These are phyloP conservation scores for Neoarthrinium moseri DNA, from an alignment of 2,329 filamentous ascomycete genomes.

Conservation along the genomic window DNA sequence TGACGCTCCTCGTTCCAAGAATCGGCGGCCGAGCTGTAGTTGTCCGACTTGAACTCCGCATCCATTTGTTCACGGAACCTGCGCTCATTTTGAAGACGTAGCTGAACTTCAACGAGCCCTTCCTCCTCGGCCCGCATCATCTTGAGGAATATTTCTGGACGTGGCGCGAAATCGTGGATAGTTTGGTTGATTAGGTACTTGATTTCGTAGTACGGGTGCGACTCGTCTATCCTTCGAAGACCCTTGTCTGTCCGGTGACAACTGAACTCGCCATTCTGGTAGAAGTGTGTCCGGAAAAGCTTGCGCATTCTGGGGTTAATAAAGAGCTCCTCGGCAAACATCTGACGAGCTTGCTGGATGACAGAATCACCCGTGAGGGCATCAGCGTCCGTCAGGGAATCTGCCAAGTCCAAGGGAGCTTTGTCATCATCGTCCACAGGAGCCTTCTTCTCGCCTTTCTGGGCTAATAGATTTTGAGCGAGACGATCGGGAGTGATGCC, in stretches of 20 bases:
- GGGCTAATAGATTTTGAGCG: slow-evolving; percentile 78
- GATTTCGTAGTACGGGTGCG: slow-evolving; percentile 96
- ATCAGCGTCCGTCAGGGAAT: slow-evolving; percentile 69
- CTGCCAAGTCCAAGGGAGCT: slow-evolving; percentile 83
- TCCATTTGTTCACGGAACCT: slow-evolving; percentile 77
- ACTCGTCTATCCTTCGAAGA: slow-evolving; percentile 86
- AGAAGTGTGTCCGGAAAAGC: slow-evolving; percentile 79
- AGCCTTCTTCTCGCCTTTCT: slow-evolving; percentile 64
- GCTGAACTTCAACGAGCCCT: slow-evolving; percentile 81
- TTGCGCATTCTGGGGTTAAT: slow-evolving; percentile 88
- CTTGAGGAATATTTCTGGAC: slow-evolving; percentile 88
- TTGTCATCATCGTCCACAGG: slow-evolving; percentile 82
- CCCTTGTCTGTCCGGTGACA: slow-evolving; percentile 93
- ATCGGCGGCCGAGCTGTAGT: slow-evolving; percentile 91
- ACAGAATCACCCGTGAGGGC: slow-evolving; percentile 76
- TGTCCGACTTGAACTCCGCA: slow-evolving; percentile 87
- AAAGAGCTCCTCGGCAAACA: slow-evolving; percentile 89
- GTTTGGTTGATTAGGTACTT: slow-evolving; percentile 93
- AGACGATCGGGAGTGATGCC: slow-evolving; percentile 88
- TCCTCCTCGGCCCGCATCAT: slow-evolving; percentile 98
- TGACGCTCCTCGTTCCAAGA: slow-evolving; percentile 89
- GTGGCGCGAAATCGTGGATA: slow-evolving; percentile 74
- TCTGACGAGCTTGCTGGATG: slow-evolving; percentile 74
- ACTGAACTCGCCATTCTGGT: slow-evolving; percentile 79
- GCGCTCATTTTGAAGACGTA: slow-evolving; percentile 73